phyloP scores from a whole-genome alignment of 2,329 filamentous ascomycete genomes.

The Diplodia scrobiculata region DNA sequence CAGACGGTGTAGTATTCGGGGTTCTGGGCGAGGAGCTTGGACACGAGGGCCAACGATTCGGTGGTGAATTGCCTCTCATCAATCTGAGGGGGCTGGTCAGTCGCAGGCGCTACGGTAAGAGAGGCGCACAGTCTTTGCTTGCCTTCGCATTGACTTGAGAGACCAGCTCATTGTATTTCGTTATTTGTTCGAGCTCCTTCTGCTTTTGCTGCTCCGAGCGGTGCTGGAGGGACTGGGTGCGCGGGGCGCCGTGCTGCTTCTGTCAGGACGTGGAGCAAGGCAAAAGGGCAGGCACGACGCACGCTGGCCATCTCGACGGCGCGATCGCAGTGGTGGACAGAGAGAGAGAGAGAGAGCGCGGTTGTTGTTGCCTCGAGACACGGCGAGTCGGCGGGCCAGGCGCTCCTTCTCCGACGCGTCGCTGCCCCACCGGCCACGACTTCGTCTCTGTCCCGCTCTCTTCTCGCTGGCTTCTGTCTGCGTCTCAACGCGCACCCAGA shows the following conservation, averaged over 20 bases:
- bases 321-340: background rate
- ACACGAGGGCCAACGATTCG: conserved; percentile 67
- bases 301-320: conserved; percentile 47
- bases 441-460: background rate
- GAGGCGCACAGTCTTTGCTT: conserved; percentile 10
- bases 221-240: conserved; percentile 54
- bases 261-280: conserved; percentile 12
- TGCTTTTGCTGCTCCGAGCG: conserved; percentile 69
- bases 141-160: conserved; percentile 66
- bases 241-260: conserved; percentile 78
- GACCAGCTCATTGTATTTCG: conserved; percentile 72
- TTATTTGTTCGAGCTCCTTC: conserved; percentile 74
- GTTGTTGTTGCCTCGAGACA: background rate
- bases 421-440: conserved; percentile 23
- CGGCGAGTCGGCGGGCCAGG: conserved; percentile 4
- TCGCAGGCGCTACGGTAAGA: background rate
- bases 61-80: conserved; percentile 53
- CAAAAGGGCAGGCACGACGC: conserved; percentile 34
- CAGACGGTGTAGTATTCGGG: conserved; percentile 90
- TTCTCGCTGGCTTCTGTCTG: background rate
- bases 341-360: background rate
- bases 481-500: background rate
- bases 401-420: conserved; percentile 15
- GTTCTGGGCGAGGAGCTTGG: conserved; percentile 73
- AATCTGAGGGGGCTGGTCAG: conserved; percentile 40